Percentiles rank a stretch among this genome's conserved stretches.
Conservation (phyloP, 768 basidiomycete species). For the Xanthoconium stramineum region DNA sequence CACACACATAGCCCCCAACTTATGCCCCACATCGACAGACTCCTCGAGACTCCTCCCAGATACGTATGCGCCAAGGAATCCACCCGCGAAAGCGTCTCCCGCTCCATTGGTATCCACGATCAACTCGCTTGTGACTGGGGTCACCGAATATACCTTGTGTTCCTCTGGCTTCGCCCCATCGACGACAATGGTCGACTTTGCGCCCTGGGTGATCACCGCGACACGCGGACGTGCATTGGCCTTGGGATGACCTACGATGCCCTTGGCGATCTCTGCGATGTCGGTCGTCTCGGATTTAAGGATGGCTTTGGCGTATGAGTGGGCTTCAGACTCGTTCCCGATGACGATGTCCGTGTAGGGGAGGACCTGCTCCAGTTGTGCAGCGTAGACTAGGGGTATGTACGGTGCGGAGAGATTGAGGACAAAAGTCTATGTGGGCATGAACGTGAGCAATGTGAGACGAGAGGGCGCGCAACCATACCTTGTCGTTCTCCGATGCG, state of each 20-base stretch:
- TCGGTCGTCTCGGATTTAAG: constrained; percentile 66
- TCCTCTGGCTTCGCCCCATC: constrained; percentile 45
- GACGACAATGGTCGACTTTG: constrained; percentile 75
- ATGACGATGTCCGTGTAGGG: constrained; percentile 87
- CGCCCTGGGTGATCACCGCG: constrained; percentile 90
- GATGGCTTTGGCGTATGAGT: constrained; percentile 75
- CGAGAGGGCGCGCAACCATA: constrained; percentile 19
- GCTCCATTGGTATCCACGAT: constrained; percentile 99
- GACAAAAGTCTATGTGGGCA: constrained; percentile 62
- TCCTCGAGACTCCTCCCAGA: constrained; percentile 76
- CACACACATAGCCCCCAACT: constrained; percentile 81
- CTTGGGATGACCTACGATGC: constrained; percentile 73
- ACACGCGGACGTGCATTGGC: constrained; percentile 74
- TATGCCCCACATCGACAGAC: constrained; percentile 82
- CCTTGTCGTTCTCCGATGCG: constrained; percentile 75
- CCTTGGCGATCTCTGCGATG: constrained; percentile 63
- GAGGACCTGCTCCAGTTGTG: constrained; percentile 76
- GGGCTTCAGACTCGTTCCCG: constrained; percentile 95
- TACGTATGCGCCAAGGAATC: constrained; percentile 84
- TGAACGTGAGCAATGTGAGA: background rate
- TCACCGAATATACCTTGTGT: constrained; percentile 58
- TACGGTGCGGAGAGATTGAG: constrained; percentile 97
- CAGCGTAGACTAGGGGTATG: constrained; percentile 89
- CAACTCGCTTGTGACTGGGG: constrained; percentile 50
- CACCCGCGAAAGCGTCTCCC: constrained; percentile 96